Conservation (phyloP, 2,329 filamentous ascomycete genomes). For the Hirsutella rhossiliensis region DNA sequence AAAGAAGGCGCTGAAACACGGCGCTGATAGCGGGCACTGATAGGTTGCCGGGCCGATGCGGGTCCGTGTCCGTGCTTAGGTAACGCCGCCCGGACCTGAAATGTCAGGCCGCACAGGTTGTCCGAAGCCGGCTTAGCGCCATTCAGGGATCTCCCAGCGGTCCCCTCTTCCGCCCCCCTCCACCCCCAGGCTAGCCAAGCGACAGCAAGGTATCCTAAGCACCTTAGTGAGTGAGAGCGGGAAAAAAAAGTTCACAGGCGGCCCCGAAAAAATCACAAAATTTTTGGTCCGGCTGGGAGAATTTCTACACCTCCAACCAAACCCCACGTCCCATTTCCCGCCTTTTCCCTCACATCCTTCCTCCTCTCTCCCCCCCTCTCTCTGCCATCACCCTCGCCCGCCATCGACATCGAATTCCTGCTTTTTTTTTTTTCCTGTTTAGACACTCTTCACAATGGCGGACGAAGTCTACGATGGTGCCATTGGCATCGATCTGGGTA, state of each 20-base stretch:
- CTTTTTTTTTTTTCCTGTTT: not conserved
- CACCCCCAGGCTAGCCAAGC: no score
- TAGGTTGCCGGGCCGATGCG: no score
- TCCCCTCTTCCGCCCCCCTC: no score
- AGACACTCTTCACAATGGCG: conserved; percentile 54
- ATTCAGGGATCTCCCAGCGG: not conserved
- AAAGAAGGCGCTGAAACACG: no score
- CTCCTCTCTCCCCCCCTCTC: conserved; percentile 12
- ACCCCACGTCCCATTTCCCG: conserved; percentile 18
- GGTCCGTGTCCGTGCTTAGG: no score
- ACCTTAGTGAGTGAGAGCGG: no score
- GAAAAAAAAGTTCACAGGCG: conserved; percentile 20
- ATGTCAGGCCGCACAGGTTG: not conserved
- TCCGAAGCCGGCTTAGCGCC: not conserved
- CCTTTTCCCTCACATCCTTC: conserved; percentile 4
- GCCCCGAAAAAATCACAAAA: conserved; percentile 21
- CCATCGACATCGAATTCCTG: conserved; percentile 4
- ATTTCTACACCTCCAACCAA: conserved; percentile 23
- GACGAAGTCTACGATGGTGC: conserved; percentile 99
- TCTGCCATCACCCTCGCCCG: conserved; percentile 10
- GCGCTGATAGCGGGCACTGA: no score
- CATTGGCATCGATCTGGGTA: conserved; percentile 99
- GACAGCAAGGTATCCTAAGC: no score
- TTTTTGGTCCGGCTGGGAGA: conserved; percentile 18
- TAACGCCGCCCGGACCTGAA: not conserved